These are phyloP conservation scores for Pichia californica DNA, from an alignment of 805 yeast genomes.

Conservation along the genomic window DNA sequence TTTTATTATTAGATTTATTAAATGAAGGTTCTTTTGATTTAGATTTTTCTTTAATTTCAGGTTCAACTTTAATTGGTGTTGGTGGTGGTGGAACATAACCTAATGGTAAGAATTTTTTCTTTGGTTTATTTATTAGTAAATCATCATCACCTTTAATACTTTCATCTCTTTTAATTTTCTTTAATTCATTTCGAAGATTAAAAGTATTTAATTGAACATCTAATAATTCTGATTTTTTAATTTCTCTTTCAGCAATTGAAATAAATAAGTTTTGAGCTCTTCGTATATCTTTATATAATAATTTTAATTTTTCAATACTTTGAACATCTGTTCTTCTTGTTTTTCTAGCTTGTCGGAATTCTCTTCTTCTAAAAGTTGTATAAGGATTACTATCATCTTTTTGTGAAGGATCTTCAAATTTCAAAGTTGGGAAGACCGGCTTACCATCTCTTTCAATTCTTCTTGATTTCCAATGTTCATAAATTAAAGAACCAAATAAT, in stretches of 20 bases:
- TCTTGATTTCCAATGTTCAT: slow-evolving; percentile 75
- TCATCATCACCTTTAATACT: slow-evolving; percentile 81
- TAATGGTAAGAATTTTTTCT: slow-evolving; percentile 45
- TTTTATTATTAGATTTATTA: background rate
- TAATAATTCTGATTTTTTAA: slow-evolving; percentile 52
- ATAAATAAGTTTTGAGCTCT: slow-evolving; percentile 65
- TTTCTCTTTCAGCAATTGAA: slow-evolving; percentile 69
- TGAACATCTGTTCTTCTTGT: slow-evolving; percentile 92
- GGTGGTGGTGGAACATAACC: slow-evolving; percentile 12
- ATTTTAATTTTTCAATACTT: slow-evolving; percentile 75
- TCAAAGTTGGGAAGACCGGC: slow-evolving; percentile 64
- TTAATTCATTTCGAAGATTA: slow-evolving; percentile 64
- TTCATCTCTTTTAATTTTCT: slow-evolving; percentile 64
- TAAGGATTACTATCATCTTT: slow-evolving; percentile 94
- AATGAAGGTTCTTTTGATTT: slow-evolving; percentile 2
- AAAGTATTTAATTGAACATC: slow-evolving; percentile 63
- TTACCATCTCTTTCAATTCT: slow-evolving; percentile 66
- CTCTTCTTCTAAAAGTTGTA: slow-evolving; percentile 91
- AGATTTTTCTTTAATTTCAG: slow-evolving; percentile 12
- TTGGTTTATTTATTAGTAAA: slow-evolving; percentile 54
- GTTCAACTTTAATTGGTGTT: slow-evolving; percentile 5
- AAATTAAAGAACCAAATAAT: slow-evolving; percentile 58
- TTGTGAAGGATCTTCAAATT: slow-evolving; percentile 72
- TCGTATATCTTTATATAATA: slow-evolving; percentile 68
- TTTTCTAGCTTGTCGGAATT: slow-evolving; percentile 89